Evolutionary conservation across 495 filamentous ascomycete genomes (phyloP).

Genomic region (Aspergillus indologenus): DNA sequence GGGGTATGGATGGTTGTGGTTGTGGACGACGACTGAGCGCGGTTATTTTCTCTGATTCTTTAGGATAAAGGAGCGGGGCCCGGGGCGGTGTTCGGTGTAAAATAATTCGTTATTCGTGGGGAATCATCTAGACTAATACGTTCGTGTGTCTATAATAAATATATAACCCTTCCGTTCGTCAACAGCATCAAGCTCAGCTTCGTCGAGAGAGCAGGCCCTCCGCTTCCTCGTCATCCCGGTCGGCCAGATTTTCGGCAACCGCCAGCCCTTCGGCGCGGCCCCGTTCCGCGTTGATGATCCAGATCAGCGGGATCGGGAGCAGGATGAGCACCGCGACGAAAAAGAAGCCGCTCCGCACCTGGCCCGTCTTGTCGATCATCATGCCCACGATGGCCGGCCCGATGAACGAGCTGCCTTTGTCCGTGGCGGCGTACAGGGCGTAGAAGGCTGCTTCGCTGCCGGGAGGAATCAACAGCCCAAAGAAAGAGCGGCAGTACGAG

Average conservation of each 20-base stretch:
- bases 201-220: constrained; percentile 30
- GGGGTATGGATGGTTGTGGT: constrained; percentile 65
- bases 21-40: constrained; percentile 45
- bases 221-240: constrained; percentile 23
- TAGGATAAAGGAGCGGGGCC: constrained; percentile 7
- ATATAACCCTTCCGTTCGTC: constrained; percentile 2
- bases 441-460: constrained; percentile 93
- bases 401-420: constrained; percentile 87
- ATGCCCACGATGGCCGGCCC: constrained; percentile 84
- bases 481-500: constrained; percentile 82
- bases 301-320: constrained; percentile 73
- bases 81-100: not conserved
- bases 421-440: constrained; percentile 88
- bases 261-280: constrained; percentile 67
- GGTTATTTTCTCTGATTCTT: constrained; percentile 9
- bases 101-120: not conserved
- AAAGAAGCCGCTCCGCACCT: constrained; percentile 85
- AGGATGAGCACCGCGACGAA: constrained; percentile 77
- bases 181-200: not conserved
- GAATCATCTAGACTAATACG: not conserved
- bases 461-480: constrained; percentile 79
- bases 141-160: not conserved
- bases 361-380: constrained; percentile 76
- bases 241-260: constrained; percentile 51
- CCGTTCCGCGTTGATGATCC: constrained; percentile 74